These are phyloP conservation scores for Sarcodon sp. DNA, from an alignment of 768 basidiomycete genomes.

Conservation along the genomic window DNA sequence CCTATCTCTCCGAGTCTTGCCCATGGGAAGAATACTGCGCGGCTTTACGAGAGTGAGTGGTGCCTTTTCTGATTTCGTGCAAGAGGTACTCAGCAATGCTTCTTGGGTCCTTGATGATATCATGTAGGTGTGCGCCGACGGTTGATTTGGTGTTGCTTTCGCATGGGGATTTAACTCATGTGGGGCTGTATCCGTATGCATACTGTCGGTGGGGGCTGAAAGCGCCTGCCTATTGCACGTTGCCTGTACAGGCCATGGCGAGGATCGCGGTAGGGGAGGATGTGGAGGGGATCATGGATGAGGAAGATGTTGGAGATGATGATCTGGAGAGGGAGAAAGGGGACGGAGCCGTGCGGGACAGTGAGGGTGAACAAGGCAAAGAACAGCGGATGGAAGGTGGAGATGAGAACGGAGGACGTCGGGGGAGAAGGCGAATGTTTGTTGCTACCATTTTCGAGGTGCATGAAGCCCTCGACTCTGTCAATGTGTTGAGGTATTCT, in stretches of 20 bases:
- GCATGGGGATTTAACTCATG: slow-evolving; percentile 82
- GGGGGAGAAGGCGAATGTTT: slow-evolving; percentile 33
- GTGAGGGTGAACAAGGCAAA: slow-evolving; percentile 11
- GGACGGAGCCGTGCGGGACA: slow-evolving; percentile 7
- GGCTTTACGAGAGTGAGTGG: background rate
- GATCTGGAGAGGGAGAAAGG: slow-evolving; percentile 1
- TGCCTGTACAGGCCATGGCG: slow-evolving; percentile 94
- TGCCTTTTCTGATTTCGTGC: background rate
- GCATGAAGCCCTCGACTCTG: slow-evolving; percentile 82
- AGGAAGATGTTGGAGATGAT: slow-evolving; percentile 50
- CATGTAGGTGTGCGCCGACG: slow-evolving; percentile 55
- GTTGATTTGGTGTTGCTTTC: slow-evolving; percentile 89
- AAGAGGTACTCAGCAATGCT: background rate
- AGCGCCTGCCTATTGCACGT: slow-evolving; percentile 87
- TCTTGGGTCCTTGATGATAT: background rate
- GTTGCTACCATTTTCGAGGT: slow-evolving; percentile 76
- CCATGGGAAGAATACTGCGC: background rate
- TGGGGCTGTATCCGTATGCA: slow-evolving; percentile 90
- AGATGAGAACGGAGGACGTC: slow-evolving; percentile 2
- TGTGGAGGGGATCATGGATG: slow-evolving; percentile 65
- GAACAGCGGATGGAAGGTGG: slow-evolving; percentile 14
- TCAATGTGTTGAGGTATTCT: slow-evolving; percentile 89
- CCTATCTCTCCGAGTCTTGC: background rate
- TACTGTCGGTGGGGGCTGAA: slow-evolving; percentile 77
- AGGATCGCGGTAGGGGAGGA: slow-evolving; percentile 86